Percentiles rank a stretch among this genome's conserved stretches.
These are phyloP conservation scores for Beauveria varroae DNA, from an alignment of 2,329 filamentous ascomycete genomes.

Conservation along the genomic window DNA sequence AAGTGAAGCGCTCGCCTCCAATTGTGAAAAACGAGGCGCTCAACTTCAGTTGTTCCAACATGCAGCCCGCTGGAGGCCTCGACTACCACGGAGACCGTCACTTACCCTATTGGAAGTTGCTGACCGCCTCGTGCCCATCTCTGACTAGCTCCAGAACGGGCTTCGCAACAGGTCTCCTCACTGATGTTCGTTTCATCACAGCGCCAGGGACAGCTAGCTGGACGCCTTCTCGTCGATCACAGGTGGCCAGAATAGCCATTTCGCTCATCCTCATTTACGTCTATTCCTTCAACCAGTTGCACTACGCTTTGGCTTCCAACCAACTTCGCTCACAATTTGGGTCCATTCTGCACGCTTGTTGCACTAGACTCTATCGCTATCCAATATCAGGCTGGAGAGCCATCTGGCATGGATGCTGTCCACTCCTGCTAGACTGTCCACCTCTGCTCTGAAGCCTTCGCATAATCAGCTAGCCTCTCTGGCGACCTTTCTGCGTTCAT, in stretches of 20 bases:
- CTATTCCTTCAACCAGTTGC: not conserved
- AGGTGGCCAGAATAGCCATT: not conserved
- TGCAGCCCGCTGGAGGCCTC: not conserved
- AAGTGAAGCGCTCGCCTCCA: not conserved
- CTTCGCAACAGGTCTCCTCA: not conserved
- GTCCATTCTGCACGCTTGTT: not conserved
- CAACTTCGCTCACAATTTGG: not conserved
- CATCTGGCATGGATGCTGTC: not conserved
- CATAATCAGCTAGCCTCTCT: not conserved
- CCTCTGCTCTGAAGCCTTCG: not conserved
- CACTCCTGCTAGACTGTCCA: not conserved
- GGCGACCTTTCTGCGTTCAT: not conserved
- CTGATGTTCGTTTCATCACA: not conserved
- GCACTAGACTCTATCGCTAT: not conserved
- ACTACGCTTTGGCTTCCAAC: not conserved
- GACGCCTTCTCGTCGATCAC: constrained; percentile 1
- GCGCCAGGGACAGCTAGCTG: not conserved
- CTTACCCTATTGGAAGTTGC: not conserved
- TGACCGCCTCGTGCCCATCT: constrained; percentile 1
- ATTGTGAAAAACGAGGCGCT: not conserved
- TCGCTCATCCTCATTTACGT: not conserved
- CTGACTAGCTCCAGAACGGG: not conserved
- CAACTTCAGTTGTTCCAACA: not conserved
- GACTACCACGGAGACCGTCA: not conserved
- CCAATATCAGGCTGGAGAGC: not conserved